A percentile compares a stretch with the other conserved stretches of the same genome.
Evolutionary conservation across 2,329 filamentous ascomycete species (phyloP).

Genomic region (Aspergillus ustus): DNA sequence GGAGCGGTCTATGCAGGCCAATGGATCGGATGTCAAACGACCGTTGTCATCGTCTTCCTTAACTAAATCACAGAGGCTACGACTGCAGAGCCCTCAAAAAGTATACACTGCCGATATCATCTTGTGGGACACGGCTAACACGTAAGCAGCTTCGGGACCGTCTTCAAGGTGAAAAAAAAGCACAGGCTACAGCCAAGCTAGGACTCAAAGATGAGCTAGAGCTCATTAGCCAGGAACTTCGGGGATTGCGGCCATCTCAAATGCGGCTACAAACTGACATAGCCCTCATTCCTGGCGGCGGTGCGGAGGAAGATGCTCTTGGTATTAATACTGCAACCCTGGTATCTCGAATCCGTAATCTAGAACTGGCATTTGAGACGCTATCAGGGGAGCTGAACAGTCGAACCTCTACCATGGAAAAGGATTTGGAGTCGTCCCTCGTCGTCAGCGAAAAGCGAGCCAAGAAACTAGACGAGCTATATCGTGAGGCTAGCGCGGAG

Average conservation of each 20-base stretch:
- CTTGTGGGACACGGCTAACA: slow-evolving; percentile 5
- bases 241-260: slow-evolving; percentile 45
- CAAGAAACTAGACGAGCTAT: slow-evolving; percentile 83
- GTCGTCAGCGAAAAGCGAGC: slow-evolving; percentile 77
- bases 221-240: slow-evolving; percentile 81
- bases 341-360: slow-evolving; percentile 61
- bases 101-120: slow-evolving; percentile 17
- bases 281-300: slow-evolving; percentile 34
- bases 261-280: slow-evolving; percentile 40
- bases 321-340: slow-evolving; percentile 30
- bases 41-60: slow-evolving; percentile 64
- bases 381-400: slow-evolving; percentile 63
- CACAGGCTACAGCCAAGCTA: slow-evolving; percentile 71
- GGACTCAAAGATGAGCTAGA: slow-evolving; percentile 75
- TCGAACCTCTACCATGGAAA: slow-evolving; percentile 67
- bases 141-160: slow-evolving; percentile 69
- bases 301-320: slow-evolving; percentile 20
- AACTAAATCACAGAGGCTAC: slow-evolving; percentile 72
- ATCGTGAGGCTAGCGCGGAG: slow-evolving; percentile 84
- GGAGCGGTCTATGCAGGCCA: slow-evolving; percentile 38
- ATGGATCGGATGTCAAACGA: slow-evolving; percentile 37
- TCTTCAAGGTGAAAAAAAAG: slow-evolving; percentile 78
- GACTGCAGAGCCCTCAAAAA: slow-evolving; percentile 67
- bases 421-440: slow-evolving; percentile 73
- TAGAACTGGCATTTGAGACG: slow-evolving; percentile 70